These are phyloP conservation scores for Astraeus odoratus DNA, from an alignment of 768 basidiomycete genomes.

Conservation along the genomic window DNA sequence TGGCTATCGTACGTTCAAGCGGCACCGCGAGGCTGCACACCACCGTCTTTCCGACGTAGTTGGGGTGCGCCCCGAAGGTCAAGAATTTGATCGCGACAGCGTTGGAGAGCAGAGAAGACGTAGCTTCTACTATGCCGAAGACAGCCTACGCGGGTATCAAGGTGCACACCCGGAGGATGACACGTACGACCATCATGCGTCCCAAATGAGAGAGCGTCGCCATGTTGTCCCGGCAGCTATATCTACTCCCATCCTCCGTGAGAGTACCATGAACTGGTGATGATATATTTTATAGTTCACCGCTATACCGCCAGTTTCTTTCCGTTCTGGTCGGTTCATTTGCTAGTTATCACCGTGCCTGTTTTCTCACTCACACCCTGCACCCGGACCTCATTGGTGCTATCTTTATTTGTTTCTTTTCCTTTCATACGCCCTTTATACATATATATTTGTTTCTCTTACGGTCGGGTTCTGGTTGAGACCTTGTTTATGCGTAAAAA, in stretches of 20 bases:
- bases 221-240: slow-evolving; percentile 56
- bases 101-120: slow-evolving; percentile 65
- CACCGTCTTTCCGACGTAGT: slow-evolving; percentile 55
- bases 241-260: slow-evolving; percentile 67
- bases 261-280: slow-evolving; percentile 87
- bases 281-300: neutral
- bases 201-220: slow-evolving; percentile 49
- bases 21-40: slow-evolving; percentile 64
- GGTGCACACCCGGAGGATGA: slow-evolving; percentile 31
- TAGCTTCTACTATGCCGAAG: slow-evolving; percentile 86
- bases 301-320: neutral
- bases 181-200: slow-evolving; percentile 28
- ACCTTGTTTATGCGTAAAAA: neutral
- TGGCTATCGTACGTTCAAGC: slow-evolving; percentile 59
- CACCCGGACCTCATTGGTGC: neutral
- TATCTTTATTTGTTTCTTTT: slow-evolving; percentile 1
- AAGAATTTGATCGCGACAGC: slow-evolving; percentile 72
- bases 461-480: neutral
- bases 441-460: neutral
- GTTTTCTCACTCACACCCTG: neutral
- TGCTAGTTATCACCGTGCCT: neutral
- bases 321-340: neutral
- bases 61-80: slow-evolving; percentile 53
- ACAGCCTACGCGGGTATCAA: slow-evolving; percentile 61
- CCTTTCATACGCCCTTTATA: neutral